Evolutionary conservation across 2,329 filamentous ascomycete genomes (phyloP), one percentile per base, ranked within the genome.

Genomic region (Fusarium sp.): DNA sequence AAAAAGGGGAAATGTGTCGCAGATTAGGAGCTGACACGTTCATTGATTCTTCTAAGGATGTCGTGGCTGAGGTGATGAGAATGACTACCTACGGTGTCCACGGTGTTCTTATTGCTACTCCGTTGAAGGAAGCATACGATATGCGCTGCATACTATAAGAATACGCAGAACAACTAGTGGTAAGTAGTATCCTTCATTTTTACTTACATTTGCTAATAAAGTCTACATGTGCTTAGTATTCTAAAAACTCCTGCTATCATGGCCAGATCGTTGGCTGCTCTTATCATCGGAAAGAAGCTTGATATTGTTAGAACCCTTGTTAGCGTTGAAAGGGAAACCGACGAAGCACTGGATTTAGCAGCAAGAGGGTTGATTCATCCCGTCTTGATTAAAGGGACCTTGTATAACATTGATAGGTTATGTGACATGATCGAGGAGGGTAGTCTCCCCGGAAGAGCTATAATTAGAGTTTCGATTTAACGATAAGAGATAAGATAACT

Each of bases 131-230:
- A 5, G 44, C 17, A 28, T 45, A 45, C 3, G 24, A 28, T 5
- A 18, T 45, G 24, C 17, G 10, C 24, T 15, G 8, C 17, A 20
- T 12, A 45, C 44, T 20, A 24, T 28, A 6, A 26, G 24, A 20
- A 5, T 28, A 0, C 44, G 44, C 1, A 17, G 24, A 45, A 45
- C 44, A 5, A 26, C 20, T 28, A 17, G 17, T 45, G 24, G 44
- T 45, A 14, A 28, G 44, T 26, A 24, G 24, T 24, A 3, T 9
- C 17, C 4, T 4, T 45, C 24, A 0, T 6, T 26, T 20, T 2
- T 2, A 12, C 2, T 12, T 8, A 13, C 5, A 5, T 28, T 13
- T 8, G 20, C 24, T 45, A 4, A 45, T 11, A 20, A 8, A 0
- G 5, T 20, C 15, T 8, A 20, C 5, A 45, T 24, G 17, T 24